Conservation (phyloP, 495 filamentous ascomycete species). For the Sordaria brevicollis region DNA sequence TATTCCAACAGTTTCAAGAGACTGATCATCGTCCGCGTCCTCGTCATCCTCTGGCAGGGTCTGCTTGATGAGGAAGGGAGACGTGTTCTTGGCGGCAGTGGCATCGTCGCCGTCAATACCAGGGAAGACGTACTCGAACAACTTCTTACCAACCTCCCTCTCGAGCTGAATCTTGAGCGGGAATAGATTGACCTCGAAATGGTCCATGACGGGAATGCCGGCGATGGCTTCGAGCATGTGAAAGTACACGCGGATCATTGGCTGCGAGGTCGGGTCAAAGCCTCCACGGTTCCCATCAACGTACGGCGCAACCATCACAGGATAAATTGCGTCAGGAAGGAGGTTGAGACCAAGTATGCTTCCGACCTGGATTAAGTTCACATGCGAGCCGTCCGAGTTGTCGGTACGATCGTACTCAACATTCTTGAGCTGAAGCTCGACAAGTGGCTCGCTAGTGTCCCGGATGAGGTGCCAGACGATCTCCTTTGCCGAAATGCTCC, state of each 20-base stretch:
- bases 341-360: constrained; percentile 79
- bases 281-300: constrained; percentile 50
- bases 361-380: constrained; percentile 80
- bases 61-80: constrained; percentile 76
- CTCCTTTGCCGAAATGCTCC: constrained; percentile 82
- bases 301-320: constrained; percentile 88
- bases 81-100: constrained; percentile 44
- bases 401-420: constrained; percentile 89
- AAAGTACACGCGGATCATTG: constrained; percentile 91
- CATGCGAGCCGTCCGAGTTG: constrained; percentile 92
- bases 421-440: constrained; percentile 84
- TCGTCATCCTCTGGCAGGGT: constrained; percentile 58
- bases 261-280: constrained; percentile 39
- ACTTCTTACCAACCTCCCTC: constrained; percentile 79
- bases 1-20: constrained; percentile 12
- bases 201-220: constrained; percentile 92
- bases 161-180: constrained; percentile 93
- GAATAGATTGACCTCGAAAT: constrained; percentile 91
- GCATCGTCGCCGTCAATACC: constrained; percentile 49
- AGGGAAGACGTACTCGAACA: constrained; percentile 98
- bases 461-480: constrained; percentile 95
- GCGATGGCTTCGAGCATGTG: constrained; percentile 97
- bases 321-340: constrained; percentile 82
- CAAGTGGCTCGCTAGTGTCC: constrained; percentile 75
- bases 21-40: constrained; percentile 35